phyloP scores from a whole-genome alignment of 1,284 basidiomycete species.

The Trichosporon coremiiforme region DNA sequence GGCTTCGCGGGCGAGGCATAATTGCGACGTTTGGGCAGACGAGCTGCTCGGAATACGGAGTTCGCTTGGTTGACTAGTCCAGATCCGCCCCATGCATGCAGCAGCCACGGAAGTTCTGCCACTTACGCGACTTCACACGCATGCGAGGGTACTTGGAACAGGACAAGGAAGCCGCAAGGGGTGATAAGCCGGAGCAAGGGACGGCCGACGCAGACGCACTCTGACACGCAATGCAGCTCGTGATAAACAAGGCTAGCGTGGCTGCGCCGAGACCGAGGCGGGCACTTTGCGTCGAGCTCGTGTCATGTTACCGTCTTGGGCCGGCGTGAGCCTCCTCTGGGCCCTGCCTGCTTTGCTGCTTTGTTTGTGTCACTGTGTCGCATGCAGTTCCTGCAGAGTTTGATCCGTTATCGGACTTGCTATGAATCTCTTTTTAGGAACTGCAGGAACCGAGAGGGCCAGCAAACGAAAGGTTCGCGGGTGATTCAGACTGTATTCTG shows the following conservation, averaged over 20 bases:
- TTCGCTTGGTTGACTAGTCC: not conserved
- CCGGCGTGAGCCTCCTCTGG: not conserved
- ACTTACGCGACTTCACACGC: not conserved
- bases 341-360: too few species aligned
- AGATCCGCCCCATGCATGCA: not conserved
- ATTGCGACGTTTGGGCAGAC: not conserved
- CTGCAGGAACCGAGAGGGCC: not conserved
- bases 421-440: not conserved
- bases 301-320: not conserved
- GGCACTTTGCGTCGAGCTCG: not conserved
- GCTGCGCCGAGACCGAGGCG: not conserved
- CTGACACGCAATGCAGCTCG: not conserved
- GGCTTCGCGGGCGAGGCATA: not conserved
- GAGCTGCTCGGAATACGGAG: not conserved
- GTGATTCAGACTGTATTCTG: not conserved
- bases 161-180: not conserved
- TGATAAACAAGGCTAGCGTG: not conserved
- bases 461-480: not conserved
- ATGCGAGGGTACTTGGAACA: not conserved
- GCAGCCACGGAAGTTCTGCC: not conserved
- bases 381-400: not conserved
- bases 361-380: not conserved
- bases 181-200: not conserved
- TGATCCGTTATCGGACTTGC: not conserved
- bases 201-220: constrained; percentile 3